A percentile compares a stretch with the other conserved stretches of the same genome.
Evolutionary conservation across 129 eudicot species (phyloP).

Genomic region (Artemisia annua): DNA sequence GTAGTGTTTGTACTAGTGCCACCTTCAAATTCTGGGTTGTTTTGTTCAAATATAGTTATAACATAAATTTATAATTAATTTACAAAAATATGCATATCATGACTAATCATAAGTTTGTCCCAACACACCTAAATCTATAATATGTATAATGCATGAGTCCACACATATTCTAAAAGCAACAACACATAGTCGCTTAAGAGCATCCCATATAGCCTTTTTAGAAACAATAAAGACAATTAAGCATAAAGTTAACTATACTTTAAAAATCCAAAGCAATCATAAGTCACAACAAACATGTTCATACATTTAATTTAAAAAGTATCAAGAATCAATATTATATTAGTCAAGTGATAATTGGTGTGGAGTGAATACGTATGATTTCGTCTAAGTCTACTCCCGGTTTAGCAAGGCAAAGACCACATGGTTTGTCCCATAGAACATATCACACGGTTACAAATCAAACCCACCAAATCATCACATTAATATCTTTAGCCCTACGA

Average conservation of each 20-base stretch:
- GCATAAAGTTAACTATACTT: not conserved
- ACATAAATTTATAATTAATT: not conserved
- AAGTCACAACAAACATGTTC: not conserved
- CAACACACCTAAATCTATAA: slow-evolving; percentile 6
- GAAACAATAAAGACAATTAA: slow-evolving; percentile 8
- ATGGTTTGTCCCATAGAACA: slow-evolving; percentile 30
- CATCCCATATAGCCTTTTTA: not conserved
- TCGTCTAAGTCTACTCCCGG: slow-evolving; percentile 21
- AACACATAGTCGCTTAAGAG: slow-evolving; percentile 13
- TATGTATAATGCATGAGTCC: too few species aligned
- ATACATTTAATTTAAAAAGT: not conserved
- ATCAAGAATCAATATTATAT: not conserved
- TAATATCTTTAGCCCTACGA: slow-evolving; percentile 26
- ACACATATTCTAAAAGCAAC: slow-evolving; percentile 4
- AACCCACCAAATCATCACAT: slow-evolving; percentile 25
- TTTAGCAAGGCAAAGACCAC: slow-evolving; percentile 26
- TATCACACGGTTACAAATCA: slow-evolving; percentile 27
- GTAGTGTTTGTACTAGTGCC: too few species aligned
- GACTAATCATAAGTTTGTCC: slow-evolving; percentile 16
- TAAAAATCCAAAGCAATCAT: slow-evolving; percentile 5
- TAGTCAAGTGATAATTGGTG: slow-evolving; percentile 1
- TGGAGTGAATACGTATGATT: slow-evolving; percentile 14
- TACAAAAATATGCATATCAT: not conserved
- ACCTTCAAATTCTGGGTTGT: too few species aligned
- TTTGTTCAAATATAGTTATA: not conserved